Percentiles rank a stretch among this genome's conserved stretches.
These are phyloP conservation scores for Erucastrum elatum DNA, from an alignment of 345 rosid genomes.

Conservation along the genomic window DNA sequence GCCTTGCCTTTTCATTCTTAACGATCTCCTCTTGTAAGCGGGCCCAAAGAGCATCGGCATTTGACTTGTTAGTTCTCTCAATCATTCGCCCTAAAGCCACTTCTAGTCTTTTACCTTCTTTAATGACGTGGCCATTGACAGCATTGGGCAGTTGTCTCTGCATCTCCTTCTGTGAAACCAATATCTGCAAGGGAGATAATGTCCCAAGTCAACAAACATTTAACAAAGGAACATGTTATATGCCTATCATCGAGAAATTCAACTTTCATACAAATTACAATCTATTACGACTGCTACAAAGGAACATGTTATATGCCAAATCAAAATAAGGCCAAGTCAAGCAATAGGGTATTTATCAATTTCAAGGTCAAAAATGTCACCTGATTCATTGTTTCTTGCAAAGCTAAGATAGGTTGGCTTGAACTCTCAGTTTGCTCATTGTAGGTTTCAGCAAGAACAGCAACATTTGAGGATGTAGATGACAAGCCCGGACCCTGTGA, in stretches of 20 bases:
- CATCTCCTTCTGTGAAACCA: constrained; percentile 71
- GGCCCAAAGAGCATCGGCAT: constrained; percentile 79
- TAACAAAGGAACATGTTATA: too few species aligned
- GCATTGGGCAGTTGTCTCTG: constrained; percentile 72
- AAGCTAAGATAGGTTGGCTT: constrained; percentile 44
- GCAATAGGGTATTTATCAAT: background rate
- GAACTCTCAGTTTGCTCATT: constrained; percentile 47
- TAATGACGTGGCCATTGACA: constrained; percentile 52
- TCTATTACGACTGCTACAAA: background rate
- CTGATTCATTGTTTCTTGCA: constrained; percentile 81
- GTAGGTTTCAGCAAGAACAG: constrained; percentile 56
- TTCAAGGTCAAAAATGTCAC: constrained; percentile 42
- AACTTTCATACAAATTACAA: background rate
- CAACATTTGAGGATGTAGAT: constrained; percentile 56
- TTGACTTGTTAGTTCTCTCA: constrained; percentile 73
- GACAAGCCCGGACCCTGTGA: constrained; percentile 51
- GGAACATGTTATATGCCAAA: constrained; percentile 8
- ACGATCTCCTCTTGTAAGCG: constrained; percentile 73
- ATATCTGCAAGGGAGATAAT: constrained; percentile 44
- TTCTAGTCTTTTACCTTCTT: constrained; percentile 84
- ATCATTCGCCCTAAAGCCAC: constrained; percentile 64
- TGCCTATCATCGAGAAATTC: constrained; percentile 11
- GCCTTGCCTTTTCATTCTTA: constrained; percentile 63
- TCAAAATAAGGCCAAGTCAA: background rate
- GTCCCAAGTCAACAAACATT: too few species aligned